Evolutionary conservation across 2,329 filamentous ascomycete genomes (phyloP).

Genomic region (Penicillium sp.): DNA sequence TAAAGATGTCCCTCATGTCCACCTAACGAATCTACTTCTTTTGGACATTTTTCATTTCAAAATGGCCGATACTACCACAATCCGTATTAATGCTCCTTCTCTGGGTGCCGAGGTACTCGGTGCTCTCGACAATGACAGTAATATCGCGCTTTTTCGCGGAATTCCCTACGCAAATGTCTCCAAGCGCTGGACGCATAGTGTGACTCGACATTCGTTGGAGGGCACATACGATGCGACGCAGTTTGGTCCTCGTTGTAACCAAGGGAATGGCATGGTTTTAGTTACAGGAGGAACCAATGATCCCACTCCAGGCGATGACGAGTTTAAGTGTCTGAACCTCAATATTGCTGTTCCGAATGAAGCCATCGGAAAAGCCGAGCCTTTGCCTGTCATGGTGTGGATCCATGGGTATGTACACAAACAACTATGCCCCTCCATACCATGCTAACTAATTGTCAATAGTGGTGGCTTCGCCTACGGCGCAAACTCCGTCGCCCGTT

Average conservation of each 20-base stretch:
- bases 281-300: slow-evolving; percentile 1
- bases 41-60: not conserved
- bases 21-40: not conserved
- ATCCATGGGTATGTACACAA: slow-evolving; percentile 1
- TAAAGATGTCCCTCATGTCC: slow-evolving; percentile 1
- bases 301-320: slow-evolving; percentile 3
- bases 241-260: not conserved
- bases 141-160: slow-evolving; percentile 2
- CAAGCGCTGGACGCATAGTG: slow-evolving; percentile 3
- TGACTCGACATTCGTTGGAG: not conserved
- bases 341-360: slow-evolving; percentile 1
- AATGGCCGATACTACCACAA: not conserved
- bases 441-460: not conserved
- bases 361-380: not conserved
- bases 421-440: no score
- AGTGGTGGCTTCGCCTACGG: slow-evolving; percentile 9
- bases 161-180: slow-evolving; percentile 1
- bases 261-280: slow-evolving; percentile 1
- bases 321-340: slow-evolving; percentile 3
- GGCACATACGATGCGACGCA: not conserved
- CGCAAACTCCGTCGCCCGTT: slow-evolving; percentile 6
- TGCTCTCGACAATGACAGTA: not conserved
- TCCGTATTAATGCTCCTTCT: not conserved
- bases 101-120: not conserved
- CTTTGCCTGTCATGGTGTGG: not conserved